A percentile compares a stretch with the other conserved stretches of the same genome.
Evolutionary conservation across 768 basidiomycete species (phyloP).

Genomic region (Agrocybe pediades): DNA sequence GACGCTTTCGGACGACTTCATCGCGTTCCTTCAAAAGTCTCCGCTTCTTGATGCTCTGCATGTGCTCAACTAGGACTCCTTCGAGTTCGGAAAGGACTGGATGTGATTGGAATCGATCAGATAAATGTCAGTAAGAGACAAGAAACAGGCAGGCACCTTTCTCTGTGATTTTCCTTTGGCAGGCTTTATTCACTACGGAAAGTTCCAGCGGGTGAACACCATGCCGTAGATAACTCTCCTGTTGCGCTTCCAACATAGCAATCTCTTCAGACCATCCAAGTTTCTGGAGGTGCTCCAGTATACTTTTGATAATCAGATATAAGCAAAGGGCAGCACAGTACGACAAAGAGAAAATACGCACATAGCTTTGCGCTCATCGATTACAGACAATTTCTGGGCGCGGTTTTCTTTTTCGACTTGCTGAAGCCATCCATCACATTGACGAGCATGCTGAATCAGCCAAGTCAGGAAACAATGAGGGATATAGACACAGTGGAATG

Average conservation of each 20-base stretch:
- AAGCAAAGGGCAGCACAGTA: no score
- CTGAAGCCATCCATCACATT: conserved; percentile 1
- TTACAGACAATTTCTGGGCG: neutral
- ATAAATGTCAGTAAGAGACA: neutral
- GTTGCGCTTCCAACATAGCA: neutral
- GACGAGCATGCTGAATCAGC: neutral
- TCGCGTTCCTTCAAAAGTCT: neutral
- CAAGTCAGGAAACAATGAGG: neutral
- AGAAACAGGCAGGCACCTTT: neutral
- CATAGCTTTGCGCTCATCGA: conserved; percentile 1
- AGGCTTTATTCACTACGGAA: neutral
- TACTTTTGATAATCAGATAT: neutral
- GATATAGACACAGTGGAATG: neutral
- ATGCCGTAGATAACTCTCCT: no score
- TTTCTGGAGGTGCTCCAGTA: neutral
- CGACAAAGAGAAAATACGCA: neutral
- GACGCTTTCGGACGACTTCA: neutral
- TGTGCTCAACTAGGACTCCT: neutral
- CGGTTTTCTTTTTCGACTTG: neutral
- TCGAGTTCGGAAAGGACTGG: neutral
- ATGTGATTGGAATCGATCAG: neutral
- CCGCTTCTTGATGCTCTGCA: neutral
- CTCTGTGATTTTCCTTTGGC: conserved; percentile 3
- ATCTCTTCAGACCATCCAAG: conserved; percentile 12
- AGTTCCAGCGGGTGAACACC: neutral